Percentiles rank a stretch among this genome's conserved stretches.
Evolutionary conservation across 164 flowering plant genomes (phyloP).

Genomic region (Vitis rotundifolia): DNA sequence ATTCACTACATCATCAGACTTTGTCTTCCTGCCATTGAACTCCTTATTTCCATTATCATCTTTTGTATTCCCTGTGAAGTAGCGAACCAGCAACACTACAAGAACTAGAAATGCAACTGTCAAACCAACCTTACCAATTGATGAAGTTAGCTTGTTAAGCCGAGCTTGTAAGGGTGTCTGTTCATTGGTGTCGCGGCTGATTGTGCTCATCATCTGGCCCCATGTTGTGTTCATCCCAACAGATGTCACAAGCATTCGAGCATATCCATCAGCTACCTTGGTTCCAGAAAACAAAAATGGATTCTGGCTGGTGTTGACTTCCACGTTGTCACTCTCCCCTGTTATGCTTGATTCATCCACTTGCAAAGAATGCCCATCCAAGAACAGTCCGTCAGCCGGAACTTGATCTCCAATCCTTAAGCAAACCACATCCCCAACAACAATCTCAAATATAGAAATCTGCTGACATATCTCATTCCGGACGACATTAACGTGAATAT

Average conservation of each 20-base stretch:
- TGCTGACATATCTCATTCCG: conserved; percentile 26
- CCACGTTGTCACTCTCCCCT: conserved; percentile 37
- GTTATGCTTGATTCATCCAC: conserved; percentile 49
- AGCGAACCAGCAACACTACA: conserved; percentile 28
- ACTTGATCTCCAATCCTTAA: conserved; percentile 53
- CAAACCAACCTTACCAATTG: conserved; percentile 57
- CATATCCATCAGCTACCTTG: conserved; percentile 46
- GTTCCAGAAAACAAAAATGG: conserved; percentile 34
- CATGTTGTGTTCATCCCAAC: conserved; percentile 42
- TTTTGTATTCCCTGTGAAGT: conserved; percentile 34
- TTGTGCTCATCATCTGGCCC: conserved; percentile 65
- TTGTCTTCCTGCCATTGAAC: conserved; percentile 37
- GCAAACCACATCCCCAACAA: conserved; percentile 45
- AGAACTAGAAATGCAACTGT: conserved; percentile 48
- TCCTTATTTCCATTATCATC: conserved; percentile 49
- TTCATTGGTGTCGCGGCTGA: conserved; percentile 37
- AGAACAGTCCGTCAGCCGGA: conserved; percentile 48
- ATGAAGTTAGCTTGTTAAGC: conserved; percentile 54
- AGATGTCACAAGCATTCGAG: conserved; percentile 48
- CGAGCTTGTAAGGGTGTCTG: conserved; percentile 62
- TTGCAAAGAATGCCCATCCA: conserved; percentile 38
- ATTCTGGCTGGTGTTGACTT: conserved; percentile 14
- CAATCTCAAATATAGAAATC: conserved; percentile 37
- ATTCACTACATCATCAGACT: conserved; percentile 31
- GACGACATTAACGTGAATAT: conserved; percentile 36